These are phyloP conservation scores for Ascochyta koolunga DNA, from an alignment of 2,329 filamentous ascomycete species.

Conservation along the genomic window DNA sequence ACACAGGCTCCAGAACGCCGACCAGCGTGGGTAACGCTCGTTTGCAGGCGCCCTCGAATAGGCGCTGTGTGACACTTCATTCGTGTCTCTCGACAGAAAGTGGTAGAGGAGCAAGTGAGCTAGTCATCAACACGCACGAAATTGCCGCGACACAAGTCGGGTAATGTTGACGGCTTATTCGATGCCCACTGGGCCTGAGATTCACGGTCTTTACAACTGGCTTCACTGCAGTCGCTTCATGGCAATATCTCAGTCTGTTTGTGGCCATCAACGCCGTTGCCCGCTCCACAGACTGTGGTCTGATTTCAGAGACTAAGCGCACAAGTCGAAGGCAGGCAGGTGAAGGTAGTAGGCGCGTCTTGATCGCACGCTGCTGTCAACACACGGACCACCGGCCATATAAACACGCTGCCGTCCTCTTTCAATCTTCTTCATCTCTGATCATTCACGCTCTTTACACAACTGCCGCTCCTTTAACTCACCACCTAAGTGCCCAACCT, in stretches of 20 bases:
- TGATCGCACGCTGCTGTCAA: conserved; percentile 1
- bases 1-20: not conserved
- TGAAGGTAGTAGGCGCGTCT: conserved; percentile 16
- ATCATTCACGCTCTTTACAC: conserved; percentile 15
- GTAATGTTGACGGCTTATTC: not conserved
- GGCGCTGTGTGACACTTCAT: conserved; percentile 7
- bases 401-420: conserved; percentile 7
- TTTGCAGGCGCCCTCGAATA: conserved; percentile 5
- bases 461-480: conserved; percentile 6
- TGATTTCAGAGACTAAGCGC: not conserved
- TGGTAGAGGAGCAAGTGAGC: conserved; percentile 1
- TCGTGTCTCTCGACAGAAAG: conserved; percentile 1
- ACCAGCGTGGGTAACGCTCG: not conserved
- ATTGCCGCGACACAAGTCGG: conserved; percentile 1
- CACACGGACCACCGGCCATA: conserved; percentile 1
- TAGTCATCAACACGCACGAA: not conserved
- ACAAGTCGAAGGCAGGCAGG: not conserved
- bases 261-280: not conserved
- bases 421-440: conserved; percentile 3
- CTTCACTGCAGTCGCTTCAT: not conserved
- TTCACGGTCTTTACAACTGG: not conserved
- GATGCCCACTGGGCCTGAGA: not conserved
- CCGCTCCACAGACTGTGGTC: not conserved
- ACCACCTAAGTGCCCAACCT: conserved; percentile 1
- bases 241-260: not conserved